These are phyloP conservation scores for Quercus agrifolia DNA, from an alignment of 306 rosid species.

Conservation along the genomic window DNA sequence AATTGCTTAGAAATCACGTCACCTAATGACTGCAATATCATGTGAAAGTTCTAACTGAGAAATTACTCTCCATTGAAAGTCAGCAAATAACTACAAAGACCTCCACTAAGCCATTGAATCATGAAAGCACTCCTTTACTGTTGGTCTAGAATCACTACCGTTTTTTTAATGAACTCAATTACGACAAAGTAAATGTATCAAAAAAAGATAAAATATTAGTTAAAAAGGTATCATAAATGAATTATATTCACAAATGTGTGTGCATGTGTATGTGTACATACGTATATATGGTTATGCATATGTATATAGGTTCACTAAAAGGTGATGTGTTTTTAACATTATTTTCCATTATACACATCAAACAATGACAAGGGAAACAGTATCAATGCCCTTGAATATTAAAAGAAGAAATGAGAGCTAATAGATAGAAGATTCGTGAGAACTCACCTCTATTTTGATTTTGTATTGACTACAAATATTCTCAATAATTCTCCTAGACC, in stretches of 20 bases:
- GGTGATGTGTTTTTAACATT: background rate
- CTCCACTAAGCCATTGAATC: background rate
- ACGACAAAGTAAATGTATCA: background rate
- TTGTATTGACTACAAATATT: constrained; percentile 59
- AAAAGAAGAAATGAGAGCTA: constrained; percentile 4
- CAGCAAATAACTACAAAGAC: background rate
- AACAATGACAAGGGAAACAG: background rate
- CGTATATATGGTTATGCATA: background rate
- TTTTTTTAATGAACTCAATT: background rate
- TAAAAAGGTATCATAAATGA: background rate
- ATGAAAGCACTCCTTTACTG: background rate
- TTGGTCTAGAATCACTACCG: background rate
- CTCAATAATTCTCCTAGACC: constrained; percentile 75
- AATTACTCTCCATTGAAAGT: background rate
- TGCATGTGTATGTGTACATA: background rate
- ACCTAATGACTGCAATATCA: background rate
- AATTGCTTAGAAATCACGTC: background rate
- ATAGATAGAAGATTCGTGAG: constrained; percentile 2
- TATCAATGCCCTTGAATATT: background rate
- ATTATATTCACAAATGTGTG: background rate
- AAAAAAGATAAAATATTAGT: background rate
- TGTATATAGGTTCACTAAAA: background rate
- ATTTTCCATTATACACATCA: background rate
- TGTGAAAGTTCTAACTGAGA: background rate
- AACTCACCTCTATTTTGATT: constrained; percentile 67